A percentile compares a stretch with the other conserved stretches of the same genome.
phyloP scores from a whole-genome alignment of 305 asterid species.

The Solanum hybrid region DNA sequence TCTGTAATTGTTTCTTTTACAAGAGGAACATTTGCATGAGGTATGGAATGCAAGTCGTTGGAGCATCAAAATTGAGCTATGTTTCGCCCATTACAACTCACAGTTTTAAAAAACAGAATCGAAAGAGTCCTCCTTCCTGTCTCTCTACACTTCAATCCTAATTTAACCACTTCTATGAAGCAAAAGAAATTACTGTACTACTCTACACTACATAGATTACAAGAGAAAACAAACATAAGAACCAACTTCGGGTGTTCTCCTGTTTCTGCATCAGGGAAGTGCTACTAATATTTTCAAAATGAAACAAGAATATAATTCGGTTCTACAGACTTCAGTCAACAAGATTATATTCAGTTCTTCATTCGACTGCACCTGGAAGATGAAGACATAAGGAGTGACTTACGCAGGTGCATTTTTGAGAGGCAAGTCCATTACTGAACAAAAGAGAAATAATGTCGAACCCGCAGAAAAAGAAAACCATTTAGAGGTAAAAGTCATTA shows the following conservation, averaged over 20 bases:
- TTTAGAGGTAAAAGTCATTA: neutral
- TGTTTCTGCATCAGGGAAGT: neutral
- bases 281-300: neutral
- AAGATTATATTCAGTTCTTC: neutral
- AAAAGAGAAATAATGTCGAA: neutral
- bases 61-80: neutral
- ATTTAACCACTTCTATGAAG: neutral
- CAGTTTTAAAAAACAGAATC: neutral
- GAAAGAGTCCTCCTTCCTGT: neutral
- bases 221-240: neutral
- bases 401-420: neutral
- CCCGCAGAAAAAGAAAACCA: neutral
- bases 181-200: neutral
- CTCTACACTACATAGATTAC: neutral
- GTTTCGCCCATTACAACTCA: neutral
- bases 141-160: neutral
- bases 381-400: neutral
- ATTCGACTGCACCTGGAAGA: neutral
- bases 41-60: neutral
- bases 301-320: neutral
- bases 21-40: neutral
- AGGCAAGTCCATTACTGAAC: neutral
- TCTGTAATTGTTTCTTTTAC: neutral
- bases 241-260: neutral
- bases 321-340: neutral